phyloP scores from a whole-genome alignment of 2,329 filamentous ascomycete species.

The Geosmithia morbida region DNA sequence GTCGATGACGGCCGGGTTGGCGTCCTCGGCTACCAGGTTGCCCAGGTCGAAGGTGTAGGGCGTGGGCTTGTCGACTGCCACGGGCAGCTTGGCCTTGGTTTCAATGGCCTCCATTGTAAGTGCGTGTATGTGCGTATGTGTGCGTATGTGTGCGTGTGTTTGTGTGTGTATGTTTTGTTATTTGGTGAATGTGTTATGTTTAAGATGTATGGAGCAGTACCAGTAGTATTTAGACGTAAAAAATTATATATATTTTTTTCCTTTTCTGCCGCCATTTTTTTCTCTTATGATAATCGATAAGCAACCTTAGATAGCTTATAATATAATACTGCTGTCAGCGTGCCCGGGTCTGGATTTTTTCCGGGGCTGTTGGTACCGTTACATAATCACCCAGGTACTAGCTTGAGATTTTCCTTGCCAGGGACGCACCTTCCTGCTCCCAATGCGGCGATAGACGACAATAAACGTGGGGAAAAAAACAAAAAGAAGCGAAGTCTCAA shows the following conservation, averaged over 20 bases:
- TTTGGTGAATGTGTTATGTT: neutral
- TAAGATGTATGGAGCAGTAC: neutral
- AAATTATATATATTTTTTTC: neutral
- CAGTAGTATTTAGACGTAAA: neutral
- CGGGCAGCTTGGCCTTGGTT: slow-evolving; percentile 36
- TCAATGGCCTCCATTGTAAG: slow-evolving; percentile 19
- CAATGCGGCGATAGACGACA: neutral
- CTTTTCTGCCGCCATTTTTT: neutral
- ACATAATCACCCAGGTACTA: neutral
- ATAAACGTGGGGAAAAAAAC: neutral
- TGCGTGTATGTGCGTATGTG: no score
- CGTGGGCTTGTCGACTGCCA: slow-evolving; percentile 65
- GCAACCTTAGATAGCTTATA: no score
- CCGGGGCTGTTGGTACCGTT: neutral
- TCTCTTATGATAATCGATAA: neutral
- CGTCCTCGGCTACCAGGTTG: slow-evolving; percentile 72
- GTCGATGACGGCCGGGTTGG: slow-evolving; percentile 60
- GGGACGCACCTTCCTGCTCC: neutral
- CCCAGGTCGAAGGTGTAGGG: slow-evolving; percentile 91
- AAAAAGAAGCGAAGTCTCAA: neutral
- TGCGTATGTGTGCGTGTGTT: no score
- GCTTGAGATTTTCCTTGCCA: neutral
- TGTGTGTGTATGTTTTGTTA: neutral
- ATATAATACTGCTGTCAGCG: no score
- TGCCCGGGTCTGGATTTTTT: neutral